Evolutionary conservation across 2,329 filamentous ascomycete genomes (phyloP).

Genomic region (Cordyceps fumosorosea): DNA sequence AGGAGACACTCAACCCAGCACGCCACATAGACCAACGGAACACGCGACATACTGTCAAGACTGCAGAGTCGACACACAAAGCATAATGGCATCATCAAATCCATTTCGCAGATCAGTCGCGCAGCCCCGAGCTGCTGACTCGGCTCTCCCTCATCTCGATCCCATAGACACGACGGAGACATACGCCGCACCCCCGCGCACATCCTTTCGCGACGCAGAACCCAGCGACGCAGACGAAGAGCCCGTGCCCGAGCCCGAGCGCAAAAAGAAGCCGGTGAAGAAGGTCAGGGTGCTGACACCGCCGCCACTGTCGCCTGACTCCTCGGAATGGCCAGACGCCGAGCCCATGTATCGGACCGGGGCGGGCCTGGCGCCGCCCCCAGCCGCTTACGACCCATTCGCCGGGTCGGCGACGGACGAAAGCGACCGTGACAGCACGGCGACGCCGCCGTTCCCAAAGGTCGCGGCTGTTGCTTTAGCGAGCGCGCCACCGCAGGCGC

Average conservation of each 20-base stretch:
- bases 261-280: conserved; percentile 49
- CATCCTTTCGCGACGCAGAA: conserved; percentile 18
- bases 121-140: conserved; percentile 16
- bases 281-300: conserved; percentile 62
- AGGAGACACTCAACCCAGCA: background rate
- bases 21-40: background rate
- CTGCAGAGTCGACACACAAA: conserved; percentile 1
- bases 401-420: conserved; percentile 21
- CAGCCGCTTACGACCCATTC: conserved; percentile 28
- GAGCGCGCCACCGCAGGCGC: background rate
- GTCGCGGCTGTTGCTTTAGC: background rate
- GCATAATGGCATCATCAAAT: conserved; percentile 36
- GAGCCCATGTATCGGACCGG: conserved; percentile 15
- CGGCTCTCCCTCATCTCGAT: conserved; percentile 24
- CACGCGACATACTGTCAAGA: background rate
- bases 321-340: conserved; percentile 28
- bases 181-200: conserved; percentile 19
- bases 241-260: conserved; percentile 18
- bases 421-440: conserved; percentile 23
- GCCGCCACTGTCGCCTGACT: conserved; percentile 53
- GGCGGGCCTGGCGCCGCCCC: conserved; percentile 19
- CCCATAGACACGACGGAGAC: conserved; percentile 23
- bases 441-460: conserved; percentile 20
- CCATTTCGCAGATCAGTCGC: conserved; percentile 43
- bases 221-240: conserved; percentile 15